phyloP scores from a whole-genome alignment of 768 basidiomycete genomes.

The Cystobasidiopsis lactophilus region DNA sequence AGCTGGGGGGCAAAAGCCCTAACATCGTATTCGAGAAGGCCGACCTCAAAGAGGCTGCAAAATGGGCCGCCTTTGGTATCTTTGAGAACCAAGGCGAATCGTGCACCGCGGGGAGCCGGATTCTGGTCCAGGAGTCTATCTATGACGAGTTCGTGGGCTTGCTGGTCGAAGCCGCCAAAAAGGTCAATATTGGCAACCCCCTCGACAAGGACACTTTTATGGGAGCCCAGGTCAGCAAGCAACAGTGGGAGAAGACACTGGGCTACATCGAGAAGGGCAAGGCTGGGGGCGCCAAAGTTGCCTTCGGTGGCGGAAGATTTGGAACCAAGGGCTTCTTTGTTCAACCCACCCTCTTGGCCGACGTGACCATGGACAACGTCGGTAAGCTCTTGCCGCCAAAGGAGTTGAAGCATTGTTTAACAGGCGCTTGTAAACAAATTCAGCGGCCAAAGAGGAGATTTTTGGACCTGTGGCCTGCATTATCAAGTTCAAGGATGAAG shows the following conservation, averaged over 20 bases:
- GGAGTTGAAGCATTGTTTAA: slow-evolving; percentile 22
- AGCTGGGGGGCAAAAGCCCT: slow-evolving; percentile 62
- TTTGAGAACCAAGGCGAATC: slow-evolving; percentile 35
- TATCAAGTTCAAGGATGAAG: slow-evolving; percentile 58
- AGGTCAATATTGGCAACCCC: slow-evolving; percentile 54
- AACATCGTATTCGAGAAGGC: slow-evolving; percentile 58
- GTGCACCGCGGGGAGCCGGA: slow-evolving; percentile 73
- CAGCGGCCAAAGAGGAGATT: slow-evolving; percentile 8
- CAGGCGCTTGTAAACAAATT: slow-evolving; percentile 6
- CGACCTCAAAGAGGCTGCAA: slow-evolving; percentile 52
- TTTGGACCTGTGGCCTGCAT: slow-evolving; percentile 66
- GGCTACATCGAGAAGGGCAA: slow-evolving; percentile 67
- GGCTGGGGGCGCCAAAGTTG: slow-evolving; percentile 52
- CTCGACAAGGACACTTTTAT: slow-evolving; percentile 51
- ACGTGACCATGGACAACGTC: slow-evolving; percentile 35
- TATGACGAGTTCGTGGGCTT: slow-evolving; percentile 61
- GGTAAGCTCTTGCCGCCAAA: slow-evolving; percentile 73
- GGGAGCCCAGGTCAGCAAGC: slow-evolving; percentile 52
- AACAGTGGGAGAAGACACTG: slow-evolving; percentile 67
- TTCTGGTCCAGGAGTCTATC: slow-evolving; percentile 67
- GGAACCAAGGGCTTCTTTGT: slow-evolving; percentile 62
- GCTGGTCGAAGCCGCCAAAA: slow-evolving; percentile 44
- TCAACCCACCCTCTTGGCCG: slow-evolving; percentile 74
- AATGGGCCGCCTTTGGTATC: slow-evolving; percentile 25
- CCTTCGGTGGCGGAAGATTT: slow-evolving; percentile 61